Conservation (phyloP, 2,329 filamentous ascomycete species). For the Teratosphaeria epicoccoides region DNA sequence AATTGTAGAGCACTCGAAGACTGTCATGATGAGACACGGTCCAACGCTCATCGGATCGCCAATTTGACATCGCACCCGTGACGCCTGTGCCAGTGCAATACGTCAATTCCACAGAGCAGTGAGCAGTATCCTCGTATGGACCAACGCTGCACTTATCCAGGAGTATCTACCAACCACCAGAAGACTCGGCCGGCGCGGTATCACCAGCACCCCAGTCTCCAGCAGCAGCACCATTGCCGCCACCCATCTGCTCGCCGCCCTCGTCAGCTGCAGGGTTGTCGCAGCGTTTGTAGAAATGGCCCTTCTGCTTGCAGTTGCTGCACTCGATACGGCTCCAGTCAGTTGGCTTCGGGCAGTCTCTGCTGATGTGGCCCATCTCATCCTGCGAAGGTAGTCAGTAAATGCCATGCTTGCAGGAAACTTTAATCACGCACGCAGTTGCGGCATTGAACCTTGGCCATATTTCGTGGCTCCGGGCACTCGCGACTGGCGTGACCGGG, state of each 20-base stretch:
- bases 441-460: conserved; percentile 36
- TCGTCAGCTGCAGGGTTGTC: conserved; percentile 9
- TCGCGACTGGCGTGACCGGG: conserved; percentile 53
- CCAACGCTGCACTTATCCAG: not conserved
- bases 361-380: conserved; percentile 19
- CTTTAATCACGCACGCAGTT: conserved; percentile 28
- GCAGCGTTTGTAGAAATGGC: conserved; percentile 19
- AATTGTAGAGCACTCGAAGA: not conserved
- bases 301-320: conserved; percentile 31
- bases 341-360: conserved; percentile 17
- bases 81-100: not conserved
- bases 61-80: not conserved
- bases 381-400: conserved; percentile 8
- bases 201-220: not conserved
- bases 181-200: not conserved
- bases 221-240: conserved; percentile 1
- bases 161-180: conserved; percentile 1
- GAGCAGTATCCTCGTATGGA: too few species aligned
- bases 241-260: conserved; percentile 3
- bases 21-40: not conserved
- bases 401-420: not conserved
- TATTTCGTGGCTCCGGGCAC: conserved; percentile 51
- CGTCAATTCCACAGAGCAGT: not conserved
- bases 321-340: conserved; percentile 37
- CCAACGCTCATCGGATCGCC: not conserved